These are phyloP conservation scores for Nepenthes mirabilis DNA, from an alignment of 148 eudicot genomes.

Conservation along the genomic window DNA sequence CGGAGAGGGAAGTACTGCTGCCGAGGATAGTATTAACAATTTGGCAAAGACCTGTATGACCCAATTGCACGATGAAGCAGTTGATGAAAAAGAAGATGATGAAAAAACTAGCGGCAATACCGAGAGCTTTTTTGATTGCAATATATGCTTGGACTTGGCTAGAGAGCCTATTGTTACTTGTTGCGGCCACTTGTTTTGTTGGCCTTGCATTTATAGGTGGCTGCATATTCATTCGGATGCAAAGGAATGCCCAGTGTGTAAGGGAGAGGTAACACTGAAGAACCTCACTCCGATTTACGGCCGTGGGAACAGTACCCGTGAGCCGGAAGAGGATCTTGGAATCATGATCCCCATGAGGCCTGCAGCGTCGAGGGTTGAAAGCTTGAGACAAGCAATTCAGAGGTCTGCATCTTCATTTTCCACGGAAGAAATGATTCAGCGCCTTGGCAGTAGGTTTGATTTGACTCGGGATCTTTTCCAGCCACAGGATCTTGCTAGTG, in stretches of 20 bases:
- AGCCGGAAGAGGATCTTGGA: slow-evolving; percentile 30
- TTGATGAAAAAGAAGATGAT: slow-evolving; percentile 41
- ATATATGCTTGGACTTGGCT: slow-evolving; percentile 85
- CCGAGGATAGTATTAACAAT: slow-evolving; percentile 42
- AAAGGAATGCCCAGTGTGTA: slow-evolving; percentile 93
- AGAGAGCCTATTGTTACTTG: slow-evolving; percentile 89
- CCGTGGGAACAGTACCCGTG: slow-evolving; percentile 35
- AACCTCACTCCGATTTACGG: slow-evolving; percentile 82
- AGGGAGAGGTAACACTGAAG: slow-evolving; percentile 77
- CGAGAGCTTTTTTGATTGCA: slow-evolving; percentile 78
- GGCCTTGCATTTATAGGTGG: slow-evolving; percentile 97
- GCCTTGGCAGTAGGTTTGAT: slow-evolving; percentile 68
- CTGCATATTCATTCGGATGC: slow-evolving; percentile 61
- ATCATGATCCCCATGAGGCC: slow-evolving; percentile 69
- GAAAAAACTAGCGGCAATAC: slow-evolving; percentile 39
- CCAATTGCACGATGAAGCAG: slow-evolving; percentile 19
- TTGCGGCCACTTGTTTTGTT: slow-evolving; percentile 97
- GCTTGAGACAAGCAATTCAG: slow-evolving; percentile 77
- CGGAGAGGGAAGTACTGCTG: slow-evolving; percentile 70
- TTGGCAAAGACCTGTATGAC: slow-evolving; percentile 8
- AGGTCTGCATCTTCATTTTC: slow-evolving; percentile 46
- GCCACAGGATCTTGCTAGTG: slow-evolving; percentile 23
- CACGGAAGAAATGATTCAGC: slow-evolving; percentile 85
- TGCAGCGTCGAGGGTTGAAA: slow-evolving; percentile 57
- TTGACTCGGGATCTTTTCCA: slow-evolving; percentile 41